Conservation (phyloP, 2,329 filamentous ascomycete genomes). For the Verticillium klebahnii region DNA sequence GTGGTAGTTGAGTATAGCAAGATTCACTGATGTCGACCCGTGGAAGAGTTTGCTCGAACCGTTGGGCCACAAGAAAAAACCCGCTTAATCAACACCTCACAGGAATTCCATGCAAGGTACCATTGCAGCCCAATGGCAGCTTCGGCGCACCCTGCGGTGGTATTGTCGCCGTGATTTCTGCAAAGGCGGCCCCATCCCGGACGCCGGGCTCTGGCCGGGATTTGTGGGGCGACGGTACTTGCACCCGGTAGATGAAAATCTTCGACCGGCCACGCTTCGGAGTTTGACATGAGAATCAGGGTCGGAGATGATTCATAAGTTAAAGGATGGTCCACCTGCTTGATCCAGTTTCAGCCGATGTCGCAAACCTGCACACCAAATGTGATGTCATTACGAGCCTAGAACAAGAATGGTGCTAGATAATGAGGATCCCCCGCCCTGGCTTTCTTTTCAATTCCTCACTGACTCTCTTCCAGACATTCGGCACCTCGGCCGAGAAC, state of each 20-base stretch:
- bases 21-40: background rate
- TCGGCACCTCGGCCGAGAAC: too few species aligned
- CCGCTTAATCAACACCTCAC: too few species aligned
- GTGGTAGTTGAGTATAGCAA: background rate
- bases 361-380: background rate
- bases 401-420: conserved; percentile 19
- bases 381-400: background rate
- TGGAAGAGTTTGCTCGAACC: background rate
- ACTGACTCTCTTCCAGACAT: background rate
- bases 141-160: background rate
- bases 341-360: background rate
- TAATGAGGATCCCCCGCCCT: conserved; percentile 31
- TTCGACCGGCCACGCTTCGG: background rate
- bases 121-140: background rate
- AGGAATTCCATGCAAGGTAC: too few species aligned
- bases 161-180: background rate
- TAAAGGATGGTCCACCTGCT: background rate
- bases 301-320: background rate
- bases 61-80: background rate
- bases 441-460: conserved; percentile 12
- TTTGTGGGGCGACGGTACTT: background rate
- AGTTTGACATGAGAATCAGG: background rate
- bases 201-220: background rate
- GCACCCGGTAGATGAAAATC: background rate
- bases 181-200: background rate